A percentile compares a stretch with the other conserved stretches of the same genome.
phyloP scores from a whole-genome alignment of 306 rosid species.

The Castanea mollissima region DNA sequence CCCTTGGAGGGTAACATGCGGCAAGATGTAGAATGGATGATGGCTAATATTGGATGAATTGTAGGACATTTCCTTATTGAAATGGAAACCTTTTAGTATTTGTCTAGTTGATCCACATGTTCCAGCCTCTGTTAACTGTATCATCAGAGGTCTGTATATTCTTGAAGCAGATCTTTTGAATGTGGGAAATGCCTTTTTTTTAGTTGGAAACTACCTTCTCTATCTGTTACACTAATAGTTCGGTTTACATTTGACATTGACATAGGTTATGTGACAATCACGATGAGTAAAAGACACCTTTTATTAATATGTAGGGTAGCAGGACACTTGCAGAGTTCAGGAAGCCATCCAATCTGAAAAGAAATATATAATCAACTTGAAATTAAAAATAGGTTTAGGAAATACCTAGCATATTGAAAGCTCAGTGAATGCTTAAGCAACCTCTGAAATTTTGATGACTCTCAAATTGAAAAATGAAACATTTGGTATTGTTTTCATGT shows the following conservation, averaged over 20 bases:
- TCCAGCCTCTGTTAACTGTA: conserved; percentile 1
- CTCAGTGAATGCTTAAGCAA: no score
- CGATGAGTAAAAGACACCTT: background rate
- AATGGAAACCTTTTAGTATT: background rate
- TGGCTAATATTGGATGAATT: conserved; percentile 48
- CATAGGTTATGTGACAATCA: background rate
- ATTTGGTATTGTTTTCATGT: no score
- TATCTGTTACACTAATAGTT: background rate
- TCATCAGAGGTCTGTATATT: conserved; percentile 29
- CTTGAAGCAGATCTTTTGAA: conserved; percentile 20
- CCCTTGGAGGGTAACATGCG: conserved; percentile 39
- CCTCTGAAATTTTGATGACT: no score
- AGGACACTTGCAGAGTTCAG: background rate
- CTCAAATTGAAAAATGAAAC: no score
- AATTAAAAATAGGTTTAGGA: no score
- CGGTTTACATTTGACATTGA: background rate
- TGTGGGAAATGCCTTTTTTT: conserved; percentile 11
- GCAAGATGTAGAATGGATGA: conserved; percentile 55
- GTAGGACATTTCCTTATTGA: background rate
- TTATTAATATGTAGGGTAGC: background rate
- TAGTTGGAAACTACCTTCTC: background rate
- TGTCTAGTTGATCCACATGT: conserved; percentile 21
- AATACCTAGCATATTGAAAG: no score
- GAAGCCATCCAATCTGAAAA: no score
- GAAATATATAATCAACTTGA: no score